A percentile compares a stretch with the other conserved stretches of the same genome.
Evolutionary conservation across 2,329 filamentous ascomycete genomes (phyloP).

Genomic region (Microdochium bolleyi): DNA sequence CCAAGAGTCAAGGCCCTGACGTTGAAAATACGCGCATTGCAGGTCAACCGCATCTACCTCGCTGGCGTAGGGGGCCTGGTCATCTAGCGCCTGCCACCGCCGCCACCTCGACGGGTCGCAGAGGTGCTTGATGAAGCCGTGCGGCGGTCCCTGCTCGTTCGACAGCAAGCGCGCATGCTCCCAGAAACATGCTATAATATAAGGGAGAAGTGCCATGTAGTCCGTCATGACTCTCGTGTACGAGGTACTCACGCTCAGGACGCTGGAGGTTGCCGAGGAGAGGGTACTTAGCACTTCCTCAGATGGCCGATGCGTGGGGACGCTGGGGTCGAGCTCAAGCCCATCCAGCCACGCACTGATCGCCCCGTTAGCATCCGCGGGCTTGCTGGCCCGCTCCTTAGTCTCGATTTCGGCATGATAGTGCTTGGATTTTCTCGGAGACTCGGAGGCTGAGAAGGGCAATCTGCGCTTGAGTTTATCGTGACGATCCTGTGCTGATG

Average conservation of each 20-base stretch:
- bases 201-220: background rate
- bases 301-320: no score
- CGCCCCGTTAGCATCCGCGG: no score
- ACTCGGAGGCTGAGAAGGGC: no score
- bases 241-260: background rate
- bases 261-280: background rate
- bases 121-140: background rate
- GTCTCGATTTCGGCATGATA: no score
- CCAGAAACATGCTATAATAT: background rate
- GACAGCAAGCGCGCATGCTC: background rate
- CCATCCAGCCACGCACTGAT: no score
- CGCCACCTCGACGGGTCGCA: background rate
- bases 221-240: background rate
- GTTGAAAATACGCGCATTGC: background rate
- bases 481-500: no score
- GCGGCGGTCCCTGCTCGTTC: background rate
- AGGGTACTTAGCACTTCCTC: no score
- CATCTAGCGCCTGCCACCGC: background rate
- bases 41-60: background rate
- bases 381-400: no score
- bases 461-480: no score
- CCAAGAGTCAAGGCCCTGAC: background rate
- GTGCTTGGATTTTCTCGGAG: no score
- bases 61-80: background rate
- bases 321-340: no score